phyloP scores from a whole-genome alignment of 768 basidiomycete genomes.

The Mycena maculata region DNA sequence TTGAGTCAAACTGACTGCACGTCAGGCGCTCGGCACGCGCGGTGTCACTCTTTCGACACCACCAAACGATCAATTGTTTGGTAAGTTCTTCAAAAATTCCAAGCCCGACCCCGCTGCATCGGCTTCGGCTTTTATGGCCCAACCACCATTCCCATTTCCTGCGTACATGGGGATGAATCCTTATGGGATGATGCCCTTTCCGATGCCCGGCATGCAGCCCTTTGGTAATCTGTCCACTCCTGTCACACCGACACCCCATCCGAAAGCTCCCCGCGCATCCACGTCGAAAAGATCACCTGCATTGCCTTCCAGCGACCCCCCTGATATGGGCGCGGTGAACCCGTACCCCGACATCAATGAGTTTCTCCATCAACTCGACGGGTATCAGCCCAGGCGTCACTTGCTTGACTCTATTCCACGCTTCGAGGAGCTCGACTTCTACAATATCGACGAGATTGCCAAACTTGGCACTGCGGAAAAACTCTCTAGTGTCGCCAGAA shows the following conservation, averaged over 20 bases:
- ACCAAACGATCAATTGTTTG: conserved; percentile 12
- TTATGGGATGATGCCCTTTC: neutral
- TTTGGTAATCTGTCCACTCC: neutral
- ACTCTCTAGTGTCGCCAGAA: neutral
- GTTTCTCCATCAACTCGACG: neutral
- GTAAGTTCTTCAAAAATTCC: conserved; percentile 9
- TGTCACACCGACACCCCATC: too few species aligned
- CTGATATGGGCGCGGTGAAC: neutral
- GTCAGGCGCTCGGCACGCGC: conserved; percentile 8
- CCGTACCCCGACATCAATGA: conserved; percentile 1
- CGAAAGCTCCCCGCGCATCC: neutral
- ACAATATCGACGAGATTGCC: conserved; percentile 22
- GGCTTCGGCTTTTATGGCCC: too few species aligned
- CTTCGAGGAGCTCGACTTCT: conserved; percentile 11
- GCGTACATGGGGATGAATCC: neutral
- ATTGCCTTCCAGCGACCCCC: conserved; percentile 8
- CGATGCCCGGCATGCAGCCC: neutral
- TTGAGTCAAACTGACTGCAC: too few species aligned
- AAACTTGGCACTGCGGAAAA: neutral
- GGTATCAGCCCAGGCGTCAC: neutral
- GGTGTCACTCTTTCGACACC: conserved; percentile 13
- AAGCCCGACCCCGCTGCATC: neutral
- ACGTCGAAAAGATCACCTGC: neutral
- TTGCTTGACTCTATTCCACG: neutral
- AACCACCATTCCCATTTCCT: neutral